Evolutionary conservation across 2,329 filamentous ascomycete genomes (phyloP).

Genomic region (Fusarium udum): DNA sequence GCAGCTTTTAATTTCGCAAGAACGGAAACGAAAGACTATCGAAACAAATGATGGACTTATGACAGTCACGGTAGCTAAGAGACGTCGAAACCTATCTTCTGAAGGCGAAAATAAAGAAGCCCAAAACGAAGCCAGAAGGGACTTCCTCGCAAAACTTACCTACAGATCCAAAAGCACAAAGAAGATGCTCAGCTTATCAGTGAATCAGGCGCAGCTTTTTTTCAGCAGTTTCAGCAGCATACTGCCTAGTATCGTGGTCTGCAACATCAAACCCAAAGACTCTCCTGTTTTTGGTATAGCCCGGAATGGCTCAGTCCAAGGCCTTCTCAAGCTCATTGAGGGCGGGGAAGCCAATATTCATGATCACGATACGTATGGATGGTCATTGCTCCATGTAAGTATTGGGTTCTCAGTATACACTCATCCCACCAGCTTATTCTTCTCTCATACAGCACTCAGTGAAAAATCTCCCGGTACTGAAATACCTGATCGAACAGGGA

Average conservation of each 20-base stretch:
- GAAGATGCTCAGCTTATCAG: neutral
- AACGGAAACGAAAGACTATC: neutral
- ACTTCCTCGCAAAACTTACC: neutral
- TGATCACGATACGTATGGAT: neutral
- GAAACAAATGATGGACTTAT: rapidly evolving
- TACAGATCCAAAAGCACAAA: neutral
- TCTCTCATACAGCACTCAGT: neutral
- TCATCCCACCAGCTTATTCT: rapidly evolving
- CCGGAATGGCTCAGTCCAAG: neutral
- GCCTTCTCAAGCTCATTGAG: neutral
- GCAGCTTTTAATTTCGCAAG: rapidly evolving
- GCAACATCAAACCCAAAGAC: rapidly evolving
- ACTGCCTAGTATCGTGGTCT: rapidly evolving
- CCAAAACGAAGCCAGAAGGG: rapidly evolving
- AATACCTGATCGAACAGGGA: neutral
- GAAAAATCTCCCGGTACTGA: neutral
- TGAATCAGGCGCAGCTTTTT: neutral
- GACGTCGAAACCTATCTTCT: rapidly evolving
- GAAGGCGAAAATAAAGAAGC: rapidly evolving
- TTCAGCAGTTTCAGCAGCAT: neutral
- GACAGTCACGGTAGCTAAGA: neutral
- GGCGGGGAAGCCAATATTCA: neutral
- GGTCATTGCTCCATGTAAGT: neutral
- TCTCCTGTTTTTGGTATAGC: rapidly evolving
- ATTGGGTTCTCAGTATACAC: too few relatives aligned